A percentile compares a stretch with the other conserved stretches of the same genome.
phyloP scores from a whole-genome alignment of 2,329 filamentous ascomycete species.

The Fusarium compactum region DNA sequence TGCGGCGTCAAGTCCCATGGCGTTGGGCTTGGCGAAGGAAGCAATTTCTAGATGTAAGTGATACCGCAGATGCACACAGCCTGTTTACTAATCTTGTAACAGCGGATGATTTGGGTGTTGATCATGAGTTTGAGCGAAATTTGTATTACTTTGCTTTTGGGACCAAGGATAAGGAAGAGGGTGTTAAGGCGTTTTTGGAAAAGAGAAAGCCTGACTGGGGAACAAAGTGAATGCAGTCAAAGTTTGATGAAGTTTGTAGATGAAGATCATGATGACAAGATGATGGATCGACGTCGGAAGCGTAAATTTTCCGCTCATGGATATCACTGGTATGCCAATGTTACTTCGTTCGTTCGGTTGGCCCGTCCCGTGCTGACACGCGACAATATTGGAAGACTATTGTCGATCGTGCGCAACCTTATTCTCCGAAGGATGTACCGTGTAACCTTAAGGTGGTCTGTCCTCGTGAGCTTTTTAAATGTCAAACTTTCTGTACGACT shows the following conservation, averaged over 20 bases:
- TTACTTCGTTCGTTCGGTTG: neutral
- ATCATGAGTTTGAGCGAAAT: slow-evolving; percentile 52
- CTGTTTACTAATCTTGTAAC: neutral
- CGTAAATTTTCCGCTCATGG: neutral
- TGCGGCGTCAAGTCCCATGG: slow-evolving; percentile 43
- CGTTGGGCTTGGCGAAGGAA: slow-evolving; percentile 48
- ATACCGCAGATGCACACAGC: no score
- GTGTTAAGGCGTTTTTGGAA: slow-evolving; percentile 49
- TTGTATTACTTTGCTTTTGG: slow-evolving; percentile 55
- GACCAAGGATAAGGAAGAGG: slow-evolving; percentile 49
- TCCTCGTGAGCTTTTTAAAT: neutral
- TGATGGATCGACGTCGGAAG: neutral
- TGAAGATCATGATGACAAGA: slow-evolving; percentile 3
- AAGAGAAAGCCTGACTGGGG: slow-evolving; percentile 44
- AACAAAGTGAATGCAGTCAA: slow-evolving; percentile 1
- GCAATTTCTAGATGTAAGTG: slow-evolving; percentile 47
- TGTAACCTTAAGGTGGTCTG: neutral
- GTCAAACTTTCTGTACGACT: neutral
- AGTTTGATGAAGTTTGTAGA: neutral
- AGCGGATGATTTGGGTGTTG: slow-evolving; percentile 46
- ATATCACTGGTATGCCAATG: slow-evolving; percentile 9
- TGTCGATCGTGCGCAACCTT: slow-evolving; percentile 9
- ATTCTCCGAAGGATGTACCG: neutral
- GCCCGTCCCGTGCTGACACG: slow-evolving; percentile 1
- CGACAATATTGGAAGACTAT: neutral